Percentiles rank a stretch among this genome's conserved stretches.
These are phyloP conservation scores for Lactarius quietus DNA, from an alignment of 768 basidiomycete genomes.

Conservation along the genomic window DNA sequence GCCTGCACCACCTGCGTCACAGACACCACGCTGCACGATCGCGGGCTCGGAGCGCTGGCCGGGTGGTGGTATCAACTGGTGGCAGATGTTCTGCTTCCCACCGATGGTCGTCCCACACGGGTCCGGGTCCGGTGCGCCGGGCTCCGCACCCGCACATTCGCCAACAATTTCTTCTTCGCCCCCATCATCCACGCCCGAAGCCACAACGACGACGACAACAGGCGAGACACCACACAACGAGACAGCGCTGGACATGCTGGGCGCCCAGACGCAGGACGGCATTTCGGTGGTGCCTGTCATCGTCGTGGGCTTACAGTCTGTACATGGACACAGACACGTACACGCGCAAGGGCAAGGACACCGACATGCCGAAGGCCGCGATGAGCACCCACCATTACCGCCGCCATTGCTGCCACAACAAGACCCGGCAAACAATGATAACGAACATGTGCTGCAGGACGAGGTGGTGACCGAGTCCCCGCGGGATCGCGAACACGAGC, in stretches of 20 bases:
- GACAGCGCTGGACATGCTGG: slow-evolving; percentile 5
- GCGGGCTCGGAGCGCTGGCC: slow-evolving; percentile 39
- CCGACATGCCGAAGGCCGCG: slow-evolving; percentile 13
- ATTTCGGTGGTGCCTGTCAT: slow-evolving; percentile 72
- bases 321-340: slow-evolving; percentile 41
- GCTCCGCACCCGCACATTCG: neutral
- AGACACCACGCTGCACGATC: slow-evolving; percentile 32
- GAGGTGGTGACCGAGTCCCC: neutral
- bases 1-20: slow-evolving; percentile 1
- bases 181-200: neutral
- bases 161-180: slow-evolving; percentile 1
- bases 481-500: slow-evolving; percentile 31
- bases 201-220: slow-evolving; percentile 4
- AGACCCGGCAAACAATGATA: neutral
- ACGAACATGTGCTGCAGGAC: neutral
- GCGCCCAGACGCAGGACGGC: slow-evolving; percentile 18
- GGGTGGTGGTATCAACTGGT: slow-evolving; percentile 66
- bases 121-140: slow-evolving; percentile 14
- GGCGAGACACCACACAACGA: slow-evolving; percentile 11
- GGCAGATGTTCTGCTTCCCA: slow-evolving; percentile 81
- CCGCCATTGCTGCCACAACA: neutral
- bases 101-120: slow-evolving; percentile 49
- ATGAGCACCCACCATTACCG: neutral
- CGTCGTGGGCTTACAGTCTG: slow-evolving; percentile 77
- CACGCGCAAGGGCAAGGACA: slow-evolving; percentile 14